Evolutionary conservation across 2,329 filamentous ascomycete species (phyloP).

Genomic region (Diplodia mutila): DNA sequence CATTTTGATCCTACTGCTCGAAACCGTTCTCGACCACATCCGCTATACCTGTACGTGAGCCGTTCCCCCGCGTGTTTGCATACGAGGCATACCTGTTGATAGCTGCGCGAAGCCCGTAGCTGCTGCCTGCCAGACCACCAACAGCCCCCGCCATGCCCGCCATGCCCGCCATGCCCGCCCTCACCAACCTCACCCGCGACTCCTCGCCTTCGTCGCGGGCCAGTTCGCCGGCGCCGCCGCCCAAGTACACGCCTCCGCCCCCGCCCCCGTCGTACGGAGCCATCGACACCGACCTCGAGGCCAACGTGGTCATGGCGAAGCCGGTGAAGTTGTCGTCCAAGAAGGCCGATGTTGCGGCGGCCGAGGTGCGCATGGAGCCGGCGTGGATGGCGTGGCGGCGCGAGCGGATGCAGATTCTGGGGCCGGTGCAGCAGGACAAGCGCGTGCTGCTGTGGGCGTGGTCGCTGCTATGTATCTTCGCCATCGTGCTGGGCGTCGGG

Average conservation of each 20-base stretch:
- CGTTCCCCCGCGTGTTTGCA: too few relatives aligned
- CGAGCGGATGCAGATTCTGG: constrained; percentile 20
- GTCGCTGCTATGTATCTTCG: constrained; percentile 12
- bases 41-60: neutral
- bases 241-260: constrained; percentile 12
- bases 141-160: constrained; percentile 4
- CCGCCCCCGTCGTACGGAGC: constrained; percentile 13
- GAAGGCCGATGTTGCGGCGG: neutral
- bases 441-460: constrained; percentile 18
- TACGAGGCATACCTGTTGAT: constrained; percentile 3
- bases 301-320: neutral
- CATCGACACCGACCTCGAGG: constrained; percentile 1
- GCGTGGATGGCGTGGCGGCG: constrained; percentile 20
- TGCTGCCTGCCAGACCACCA: neutral
- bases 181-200: neutral
- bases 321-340: constrained; percentile 8
- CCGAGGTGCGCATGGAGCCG: constrained; percentile 17
- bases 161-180: constrained; percentile 2
- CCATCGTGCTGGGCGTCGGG: constrained; percentile 17
- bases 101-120: neutral
- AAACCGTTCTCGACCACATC: neutral
- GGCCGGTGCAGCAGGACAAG: constrained; percentile 23
- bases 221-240: constrained; percentile 6
- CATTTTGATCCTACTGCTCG: neutral
- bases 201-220: neutral